Conservation (phyloP, 2,329 filamentous ascomycete species). For the Coniochaeta sp. region DNA sequence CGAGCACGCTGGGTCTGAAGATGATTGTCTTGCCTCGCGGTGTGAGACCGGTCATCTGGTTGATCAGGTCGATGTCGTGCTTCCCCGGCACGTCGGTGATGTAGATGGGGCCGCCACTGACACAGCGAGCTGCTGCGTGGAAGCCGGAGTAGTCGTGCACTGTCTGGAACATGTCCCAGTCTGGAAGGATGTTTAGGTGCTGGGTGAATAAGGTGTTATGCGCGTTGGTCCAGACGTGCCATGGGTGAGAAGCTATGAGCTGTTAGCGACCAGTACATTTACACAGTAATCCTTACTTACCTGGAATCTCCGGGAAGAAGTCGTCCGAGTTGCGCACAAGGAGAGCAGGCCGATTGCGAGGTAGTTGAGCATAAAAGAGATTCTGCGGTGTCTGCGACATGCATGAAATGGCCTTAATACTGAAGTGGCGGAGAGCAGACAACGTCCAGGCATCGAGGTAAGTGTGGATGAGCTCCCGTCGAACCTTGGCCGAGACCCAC, state of each 20-base stretch:
- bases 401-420: conserved; percentile 75
- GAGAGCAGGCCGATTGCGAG: conserved; percentile 65
- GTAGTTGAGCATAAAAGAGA: conserved; percentile 77
- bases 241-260: conserved; percentile 62
- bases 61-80: conserved; percentile 68
- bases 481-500: conserved; percentile 58
- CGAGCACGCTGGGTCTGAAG: conserved; percentile 68
- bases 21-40: conserved; percentile 68
- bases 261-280: neutral
- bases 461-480: conserved; percentile 62
- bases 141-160: conserved; percentile 65
- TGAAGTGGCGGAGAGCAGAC: conserved; percentile 70
- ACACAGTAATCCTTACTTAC: neutral
- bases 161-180: conserved; percentile 70
- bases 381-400: conserved; percentile 89
- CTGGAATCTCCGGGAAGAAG: conserved; percentile 76
- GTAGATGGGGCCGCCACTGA: conserved; percentile 88
- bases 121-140: conserved; percentile 82
- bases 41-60: conserved; percentile 73
- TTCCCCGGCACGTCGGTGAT: conserved; percentile 85
- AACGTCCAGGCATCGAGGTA: conserved; percentile 87
- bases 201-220: conserved; percentile 79
- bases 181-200: conserved; percentile 79
- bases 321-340: conserved; percentile 83
- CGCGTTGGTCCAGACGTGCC: conserved; percentile 94